Percentiles rank a stretch among this genome's conserved stretches.
phyloP scores from a whole-genome alignment of 441 rosid genomes.

The Breynia disticha region DNA sequence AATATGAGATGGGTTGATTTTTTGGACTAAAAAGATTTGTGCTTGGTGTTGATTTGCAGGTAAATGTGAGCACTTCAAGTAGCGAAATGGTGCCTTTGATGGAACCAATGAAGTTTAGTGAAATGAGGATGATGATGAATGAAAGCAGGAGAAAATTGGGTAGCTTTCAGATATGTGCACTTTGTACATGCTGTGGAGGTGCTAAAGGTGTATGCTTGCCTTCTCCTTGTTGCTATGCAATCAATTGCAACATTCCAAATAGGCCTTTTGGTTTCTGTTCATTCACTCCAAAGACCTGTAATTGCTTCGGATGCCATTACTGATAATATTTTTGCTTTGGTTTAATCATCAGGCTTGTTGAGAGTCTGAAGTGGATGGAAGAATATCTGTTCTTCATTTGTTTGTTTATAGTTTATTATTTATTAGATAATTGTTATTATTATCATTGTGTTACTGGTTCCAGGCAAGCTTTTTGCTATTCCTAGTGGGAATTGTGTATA shows the following conservation, averaged over 20 bases:
- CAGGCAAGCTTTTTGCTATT: conserved; percentile 21
- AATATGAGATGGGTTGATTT: conserved; percentile 2
- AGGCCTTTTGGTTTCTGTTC: conserved; percentile 95
- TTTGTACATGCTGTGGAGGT: conserved; percentile 97
- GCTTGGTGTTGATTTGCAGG: conserved; percentile 32
- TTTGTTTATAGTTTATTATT: conserved; percentile 31
- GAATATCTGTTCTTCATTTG: conserved; percentile 45
- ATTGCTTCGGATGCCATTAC: conserved; percentile 90
- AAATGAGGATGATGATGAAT: conserved; percentile 55
- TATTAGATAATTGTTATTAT: conserved; percentile 5
- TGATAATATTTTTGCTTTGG: conserved; percentile 15
- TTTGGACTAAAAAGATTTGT: conserved; percentile 14
- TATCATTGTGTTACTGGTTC: conserved; percentile 6
- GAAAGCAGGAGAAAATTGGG: conserved; percentile 71
- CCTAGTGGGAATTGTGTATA: conserved; percentile 28
- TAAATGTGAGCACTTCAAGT: conserved; percentile 30
- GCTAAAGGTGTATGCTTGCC: conserved; percentile 71
- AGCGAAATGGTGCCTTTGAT: conserved; percentile 40
- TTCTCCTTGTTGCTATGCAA: conserved; percentile 93
- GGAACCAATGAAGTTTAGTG: conserved; percentile 41
- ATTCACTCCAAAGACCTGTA: conserved; percentile 93
- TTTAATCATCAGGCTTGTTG: conserved; percentile 16
- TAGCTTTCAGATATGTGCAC: conserved; percentile 85
- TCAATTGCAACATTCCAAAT: conserved; percentile 96
- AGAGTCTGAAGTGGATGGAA: conserved; percentile 33